These are phyloP conservation scores for Marchantia paleacea DNA, from an alignment of 225 moss, liverwort and hornwort genomes.

Conservation along the genomic window DNA sequence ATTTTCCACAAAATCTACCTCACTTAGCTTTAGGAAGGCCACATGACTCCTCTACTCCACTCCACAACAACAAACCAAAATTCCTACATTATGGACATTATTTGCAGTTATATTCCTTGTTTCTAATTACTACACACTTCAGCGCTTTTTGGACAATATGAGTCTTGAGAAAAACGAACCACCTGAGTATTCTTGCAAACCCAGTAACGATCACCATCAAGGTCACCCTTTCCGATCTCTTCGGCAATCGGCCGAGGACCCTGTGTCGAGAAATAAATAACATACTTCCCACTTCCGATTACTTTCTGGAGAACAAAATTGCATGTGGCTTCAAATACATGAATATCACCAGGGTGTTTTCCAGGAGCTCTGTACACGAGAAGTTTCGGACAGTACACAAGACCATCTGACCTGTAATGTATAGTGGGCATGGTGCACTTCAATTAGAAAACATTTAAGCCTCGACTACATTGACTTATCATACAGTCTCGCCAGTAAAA, in stretches of 20 bases:
- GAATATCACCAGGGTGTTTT: conserved; percentile 75
- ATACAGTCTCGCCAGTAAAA: background rate
- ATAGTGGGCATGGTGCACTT: background rate
- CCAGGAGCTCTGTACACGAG: conserved; percentile 69
- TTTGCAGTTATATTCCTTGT: background rate
- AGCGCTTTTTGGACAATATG: background rate
- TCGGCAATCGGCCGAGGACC: conserved; percentile 29
- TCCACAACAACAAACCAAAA: background rate
- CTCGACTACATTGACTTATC: background rate
- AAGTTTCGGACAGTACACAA: conserved; percentile 45
- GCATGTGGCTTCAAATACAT: conserved; percentile 44
- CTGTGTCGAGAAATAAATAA: conserved; percentile 25
- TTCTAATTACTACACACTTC: too few relatives aligned
- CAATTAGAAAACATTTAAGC: background rate
- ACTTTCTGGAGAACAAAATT: background rate
- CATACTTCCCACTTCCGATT: conserved; percentile 19
- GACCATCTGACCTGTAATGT: conserved; percentile 49
- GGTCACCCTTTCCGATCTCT: conserved; percentile 33
- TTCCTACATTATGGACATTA: background rate
- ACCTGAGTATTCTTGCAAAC: conserved; percentile 34
- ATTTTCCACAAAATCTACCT: background rate
- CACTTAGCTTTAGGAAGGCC: too few relatives aligned
- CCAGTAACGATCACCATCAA: conserved; percentile 39
- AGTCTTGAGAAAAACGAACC: background rate
- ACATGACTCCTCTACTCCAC: background rate